A percentile compares a stretch with the other conserved stretches of the same genome.
Conservation (phyloP, 192 early-diverging fungal genomes). For the Chytriomyces hyalinus region DNA sequence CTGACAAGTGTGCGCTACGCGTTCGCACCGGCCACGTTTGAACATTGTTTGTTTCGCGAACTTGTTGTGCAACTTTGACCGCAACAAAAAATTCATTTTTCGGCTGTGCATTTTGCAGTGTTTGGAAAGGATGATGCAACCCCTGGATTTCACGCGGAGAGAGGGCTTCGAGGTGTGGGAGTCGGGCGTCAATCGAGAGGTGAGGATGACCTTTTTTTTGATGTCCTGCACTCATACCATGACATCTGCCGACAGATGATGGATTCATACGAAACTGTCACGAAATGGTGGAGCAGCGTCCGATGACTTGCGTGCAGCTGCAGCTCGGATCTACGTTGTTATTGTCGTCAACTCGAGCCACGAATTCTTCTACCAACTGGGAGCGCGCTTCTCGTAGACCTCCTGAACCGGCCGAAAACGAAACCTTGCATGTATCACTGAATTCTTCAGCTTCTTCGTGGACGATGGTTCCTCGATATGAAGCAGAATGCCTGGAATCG, state of each 20-base stretch:
- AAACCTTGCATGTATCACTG: constrained; percentile 46
- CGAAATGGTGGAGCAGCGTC: constrained; percentile 44
- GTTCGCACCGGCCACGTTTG: constrained; percentile 41
- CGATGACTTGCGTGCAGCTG: constrained; percentile 46
- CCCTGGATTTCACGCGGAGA: constrained; percentile 43
- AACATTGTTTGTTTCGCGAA: constrained; percentile 37
- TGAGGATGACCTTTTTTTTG: constrained; percentile 1
- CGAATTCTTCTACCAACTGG: constrained; percentile 52
- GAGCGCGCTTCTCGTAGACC: constrained; percentile 45
- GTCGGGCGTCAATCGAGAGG: constrained; percentile 35
- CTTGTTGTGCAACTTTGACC: constrained; percentile 39
- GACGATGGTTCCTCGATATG: constrained; percentile 53
- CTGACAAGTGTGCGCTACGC: constrained; percentile 49
- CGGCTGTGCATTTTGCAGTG: constrained; percentile 51
- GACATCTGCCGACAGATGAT: constrained; percentile 20
- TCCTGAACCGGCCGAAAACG: constrained; percentile 35
- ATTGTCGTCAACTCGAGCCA: constrained; percentile 50
- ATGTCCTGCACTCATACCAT: too few species aligned
- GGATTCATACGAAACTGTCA: constrained; percentile 46
- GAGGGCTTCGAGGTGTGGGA: constrained; percentile 36
- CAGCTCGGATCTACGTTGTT: too few species aligned
- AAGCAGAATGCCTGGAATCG: constrained; percentile 33
- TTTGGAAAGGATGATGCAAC: constrained; percentile 57
- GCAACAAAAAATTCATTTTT: constrained; percentile 47
- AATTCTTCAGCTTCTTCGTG: constrained; percentile 52